These are phyloP conservation scores for Microcyclospora tardicrescens DNA, from an alignment of 2,329 filamentous ascomycete species.

Conservation along the genomic window DNA sequence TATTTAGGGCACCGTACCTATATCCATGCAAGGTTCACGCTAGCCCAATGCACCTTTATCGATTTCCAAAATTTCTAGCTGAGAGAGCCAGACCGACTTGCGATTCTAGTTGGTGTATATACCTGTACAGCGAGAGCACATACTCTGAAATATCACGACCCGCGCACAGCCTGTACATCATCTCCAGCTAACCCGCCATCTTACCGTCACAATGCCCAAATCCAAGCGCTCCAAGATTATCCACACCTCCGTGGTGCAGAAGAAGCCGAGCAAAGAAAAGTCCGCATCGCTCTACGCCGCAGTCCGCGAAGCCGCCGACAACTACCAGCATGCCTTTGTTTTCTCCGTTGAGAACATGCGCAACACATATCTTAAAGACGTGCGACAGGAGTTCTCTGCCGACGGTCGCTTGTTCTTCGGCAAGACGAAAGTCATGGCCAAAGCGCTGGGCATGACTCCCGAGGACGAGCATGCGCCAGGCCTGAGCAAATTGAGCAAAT, in stretches of 20 bases:
- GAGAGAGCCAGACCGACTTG: too few species aligned
- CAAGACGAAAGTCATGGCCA: conserved; percentile 98
- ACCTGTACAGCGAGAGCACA: too few species aligned
- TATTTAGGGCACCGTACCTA: too few species aligned
- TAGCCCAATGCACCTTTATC: too few species aligned
- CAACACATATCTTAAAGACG: conserved; percentile 88
- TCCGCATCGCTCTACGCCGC: conserved; percentile 79
- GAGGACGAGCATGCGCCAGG: conserved; percentile 65
- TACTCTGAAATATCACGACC: too few species aligned
- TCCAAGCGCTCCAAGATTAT: conserved; percentile 86
- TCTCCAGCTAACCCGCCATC: neutral
- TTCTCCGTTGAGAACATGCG: conserved; percentile 96
- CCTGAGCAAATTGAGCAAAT: conserved; percentile 53
- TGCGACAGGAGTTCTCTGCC: conserved; percentile 64
- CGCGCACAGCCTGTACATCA: neutral
- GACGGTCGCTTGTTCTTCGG: conserved; percentile 94
- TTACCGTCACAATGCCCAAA: conserved; percentile 63
- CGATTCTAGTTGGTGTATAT: too few species aligned
- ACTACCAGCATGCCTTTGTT: conserved; percentile 85
- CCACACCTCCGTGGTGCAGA: conserved; percentile 79
- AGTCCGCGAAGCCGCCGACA: conserved; percentile 70
- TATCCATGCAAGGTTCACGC: too few species aligned
- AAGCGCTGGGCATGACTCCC: conserved; percentile 68
- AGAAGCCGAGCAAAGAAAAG: conserved; percentile 76
- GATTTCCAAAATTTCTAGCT: too few species aligned